Conservation (phyloP, 345 rosid species). For the Capsella bursapastoris region DNA sequence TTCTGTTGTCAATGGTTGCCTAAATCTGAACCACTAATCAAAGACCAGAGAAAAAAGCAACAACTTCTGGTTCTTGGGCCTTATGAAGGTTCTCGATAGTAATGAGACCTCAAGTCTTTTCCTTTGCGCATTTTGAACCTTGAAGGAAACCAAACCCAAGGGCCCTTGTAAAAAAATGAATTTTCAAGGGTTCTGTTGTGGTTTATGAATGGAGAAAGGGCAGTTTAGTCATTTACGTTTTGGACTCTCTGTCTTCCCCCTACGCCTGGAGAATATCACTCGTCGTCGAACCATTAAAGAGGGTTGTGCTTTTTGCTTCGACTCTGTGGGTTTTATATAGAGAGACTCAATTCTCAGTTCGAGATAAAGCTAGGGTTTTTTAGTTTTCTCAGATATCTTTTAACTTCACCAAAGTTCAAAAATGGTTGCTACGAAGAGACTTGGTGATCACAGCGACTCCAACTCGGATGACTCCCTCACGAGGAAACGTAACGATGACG, state of each 20-base stretch:
- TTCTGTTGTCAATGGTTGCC: not conserved
- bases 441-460: constrained; percentile 1
- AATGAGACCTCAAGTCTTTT: not conserved
- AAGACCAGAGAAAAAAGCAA: not conserved
- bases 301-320: not conserved
- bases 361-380: constrained; percentile 5
- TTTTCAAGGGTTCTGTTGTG: not conserved
- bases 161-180: not conserved
- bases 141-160: not conserved
- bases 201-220: not conserved
- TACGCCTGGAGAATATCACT: not conserved
- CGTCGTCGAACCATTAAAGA: not conserved
- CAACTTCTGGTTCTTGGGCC: too few relatives aligned
- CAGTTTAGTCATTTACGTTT: not conserved
- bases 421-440: not conserved
- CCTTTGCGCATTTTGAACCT: not conserved
- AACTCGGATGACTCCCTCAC: not conserved
- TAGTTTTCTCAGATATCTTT: not conserved
- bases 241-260: not conserved
- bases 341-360: not conserved
- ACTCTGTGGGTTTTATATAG: not conserved
- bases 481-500: constrained; percentile 4
- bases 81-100: not conserved
- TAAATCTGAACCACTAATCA: not conserved
- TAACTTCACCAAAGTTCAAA: not conserved